Conservation (phyloP, 2,329 filamentous ascomycete genomes). For the Microdochium paspali region DNA sequence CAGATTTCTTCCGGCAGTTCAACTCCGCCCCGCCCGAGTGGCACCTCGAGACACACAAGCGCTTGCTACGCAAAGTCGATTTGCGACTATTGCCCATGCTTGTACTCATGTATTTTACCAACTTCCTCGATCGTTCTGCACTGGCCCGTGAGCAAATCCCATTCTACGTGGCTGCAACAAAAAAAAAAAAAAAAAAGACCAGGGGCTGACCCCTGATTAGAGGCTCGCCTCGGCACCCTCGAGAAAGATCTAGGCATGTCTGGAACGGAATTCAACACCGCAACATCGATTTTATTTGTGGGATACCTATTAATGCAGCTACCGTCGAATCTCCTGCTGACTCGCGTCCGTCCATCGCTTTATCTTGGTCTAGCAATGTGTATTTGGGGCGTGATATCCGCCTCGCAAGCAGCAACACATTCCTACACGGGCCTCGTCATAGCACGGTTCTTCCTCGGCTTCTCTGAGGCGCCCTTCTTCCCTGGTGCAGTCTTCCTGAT, state of each 20-base stretch:
- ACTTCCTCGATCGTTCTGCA: constrained; percentile 37
- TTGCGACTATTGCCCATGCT: constrained; percentile 40
- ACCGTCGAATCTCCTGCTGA: constrained; percentile 49
- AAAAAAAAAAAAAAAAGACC: too few relatives aligned
- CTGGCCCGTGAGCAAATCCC: too few relatives aligned
- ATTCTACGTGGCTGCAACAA: constrained; percentile 7
- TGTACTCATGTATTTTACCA: constrained; percentile 45
- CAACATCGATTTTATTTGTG: constrained; percentile 45
- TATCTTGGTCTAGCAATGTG: constrained; percentile 41
- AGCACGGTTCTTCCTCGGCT: constrained; percentile 37
- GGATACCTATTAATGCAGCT: constrained; percentile 54
- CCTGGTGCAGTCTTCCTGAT: constrained; percentile 37
- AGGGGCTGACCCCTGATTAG: too few relatives aligned
- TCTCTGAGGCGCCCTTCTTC: constrained; percentile 41
- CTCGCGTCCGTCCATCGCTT: constrained; percentile 39
- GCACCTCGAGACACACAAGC: constrained; percentile 16
- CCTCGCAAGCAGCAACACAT: constrained; percentile 35
- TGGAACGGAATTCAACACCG: constrained; percentile 47
- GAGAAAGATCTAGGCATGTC: constrained; percentile 43
- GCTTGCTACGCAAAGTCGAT: constrained; percentile 40
- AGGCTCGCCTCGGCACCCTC: constrained; percentile 42
- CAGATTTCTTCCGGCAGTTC: background rate
- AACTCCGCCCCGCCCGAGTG: constrained; percentile 9
- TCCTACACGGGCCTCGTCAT: constrained; percentile 32
- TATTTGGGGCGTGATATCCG: constrained; percentile 28